Conservation (phyloP, 2,329 filamentous ascomycete species). For the Hypoxylon sp. region DNA sequence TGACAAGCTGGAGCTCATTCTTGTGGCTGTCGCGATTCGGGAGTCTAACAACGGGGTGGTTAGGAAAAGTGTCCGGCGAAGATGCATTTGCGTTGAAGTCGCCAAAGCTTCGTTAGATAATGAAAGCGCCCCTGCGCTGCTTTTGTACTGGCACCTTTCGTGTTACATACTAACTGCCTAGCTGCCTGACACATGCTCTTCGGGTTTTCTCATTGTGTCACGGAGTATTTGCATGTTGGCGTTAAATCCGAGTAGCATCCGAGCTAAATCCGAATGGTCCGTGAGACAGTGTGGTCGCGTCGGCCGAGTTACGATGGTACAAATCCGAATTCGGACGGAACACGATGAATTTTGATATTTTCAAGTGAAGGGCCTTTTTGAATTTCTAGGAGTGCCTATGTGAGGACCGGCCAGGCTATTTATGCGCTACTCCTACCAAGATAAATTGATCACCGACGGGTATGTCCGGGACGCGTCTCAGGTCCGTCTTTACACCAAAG, state of each 20-base stretch:
- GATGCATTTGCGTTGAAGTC: constrained; percentile 14
- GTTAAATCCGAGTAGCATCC: constrained; percentile 31
- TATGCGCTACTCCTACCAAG: constrained; percentile 2
- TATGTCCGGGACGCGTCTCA: neutral
- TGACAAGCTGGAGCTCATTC: constrained; percentile 19
- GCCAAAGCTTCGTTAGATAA: neutral
- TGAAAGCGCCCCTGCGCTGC: neutral
- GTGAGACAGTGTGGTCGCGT: neutral
- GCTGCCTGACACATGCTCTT: neutral
- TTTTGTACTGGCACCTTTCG: constrained; percentile 4
- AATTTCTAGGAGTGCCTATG: neutral
- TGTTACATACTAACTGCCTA: constrained; percentile 2
- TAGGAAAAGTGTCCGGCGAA: constrained; percentile 13
- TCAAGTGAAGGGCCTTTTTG: neutral
- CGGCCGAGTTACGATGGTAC: constrained; percentile 22
- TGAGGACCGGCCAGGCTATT: constrained; percentile 10
- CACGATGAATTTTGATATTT: neutral
- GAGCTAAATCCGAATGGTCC: constrained; percentile 26
- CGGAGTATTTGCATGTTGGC: constrained; percentile 11
- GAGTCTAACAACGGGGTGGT: constrained; percentile 19
- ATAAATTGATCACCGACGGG: neutral
- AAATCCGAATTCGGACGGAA: neutral
- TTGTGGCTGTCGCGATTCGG: constrained; percentile 3
- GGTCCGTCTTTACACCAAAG: neutral
- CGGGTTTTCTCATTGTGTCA: constrained; percentile 15